Base-by-base conservation (phyloP, 2,329 filamentous ascomycete genomes). In the Pseudogymnoascus sp. region DNA sequence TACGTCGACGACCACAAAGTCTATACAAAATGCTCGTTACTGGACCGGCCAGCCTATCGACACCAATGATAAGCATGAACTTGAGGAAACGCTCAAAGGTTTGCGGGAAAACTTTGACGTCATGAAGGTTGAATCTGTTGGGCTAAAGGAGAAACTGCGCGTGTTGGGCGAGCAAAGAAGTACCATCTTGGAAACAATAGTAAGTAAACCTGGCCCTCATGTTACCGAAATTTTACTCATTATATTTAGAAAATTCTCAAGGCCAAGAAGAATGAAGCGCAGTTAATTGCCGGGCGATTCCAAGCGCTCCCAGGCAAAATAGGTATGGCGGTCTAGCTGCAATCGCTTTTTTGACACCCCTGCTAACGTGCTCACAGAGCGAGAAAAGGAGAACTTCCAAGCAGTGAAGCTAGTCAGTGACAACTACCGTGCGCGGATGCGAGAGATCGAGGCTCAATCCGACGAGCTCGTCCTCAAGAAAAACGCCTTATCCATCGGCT, bases 11-110 rank as follows among this genome's bases (percentile, higher is more conserved):
- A 79, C 81, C 21, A 86, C 89, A 12, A 83, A 80, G 37, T 78
- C 78, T 62, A 77, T 97, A 12, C 78, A 74, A 14, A 76, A 75
- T 1, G 91, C 91, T 4, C 78, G 73, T 37, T 84, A 83, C 70
- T 97, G 95, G 87, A 92, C 87, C 0, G 86, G 91, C 53, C 86
- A 90, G 66, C 88, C 90, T 2, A 82, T 92, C 5, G 90, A 96
- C 71, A 76, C 77, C 3, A 78, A 83, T 21, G 87, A 83, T 64
- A 91, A 89, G 72, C 75, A 77, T 12, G 81, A 86, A 61, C 34
- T 60, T 5, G 79, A 85, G 64, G 78, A 78, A 14, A 81, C 79
- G 5, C 75, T 88, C 31, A 64, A 70, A 14, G 64, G 63, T 14
- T 65, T 71, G 53, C 46, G 65, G 0, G 62, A 64, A 8, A 68